Base-by-base conservation (phyloP, 805 yeast genomes). In the Scheffersomyces lignosus region DNA sequence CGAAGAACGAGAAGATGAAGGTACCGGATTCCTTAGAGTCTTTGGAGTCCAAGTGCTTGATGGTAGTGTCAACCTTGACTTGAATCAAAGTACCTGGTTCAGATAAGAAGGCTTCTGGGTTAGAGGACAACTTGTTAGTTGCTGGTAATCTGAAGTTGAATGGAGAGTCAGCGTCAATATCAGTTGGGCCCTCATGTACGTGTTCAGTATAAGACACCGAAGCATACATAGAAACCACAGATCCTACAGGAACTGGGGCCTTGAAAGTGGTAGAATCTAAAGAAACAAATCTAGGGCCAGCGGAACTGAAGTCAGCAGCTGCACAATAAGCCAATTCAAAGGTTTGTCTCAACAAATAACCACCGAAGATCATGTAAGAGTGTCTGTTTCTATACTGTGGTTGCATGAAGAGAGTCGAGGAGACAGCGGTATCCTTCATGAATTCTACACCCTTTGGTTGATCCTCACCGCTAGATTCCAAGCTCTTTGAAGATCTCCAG, bases 301-400 rank as follows among this genome's bases (percentile, higher is more conserved):
- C 81, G 47, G 80, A 81, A 2, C 96, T 71, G 53, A 90, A 88
- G 1, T 95, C 86, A 4, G 96, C 96, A 5, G 96, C 88, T 13
- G 91, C 80, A 63, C 96, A 88, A 58, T 89, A 90, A 1, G 96
- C 97, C 52, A 90, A 76, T 60, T 90, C 98, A 58, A 90, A 90
- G 2, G 96, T 80, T 64, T 89, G 96, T 61, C 96, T 80, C 71
- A 90, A 76, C 54, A 90, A 68, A 54, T 90, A 90, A 18, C 98
- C 98, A 51, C 98, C 98, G 61, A 90, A 90, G 31, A 90, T 87
- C 87, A 89, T 88, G 64, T 84, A 87, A 3, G 95, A 85, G 58
- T 90, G 96, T 58, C 96, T 78, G 69, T 90, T 90, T 64, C 97
- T 79, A 66, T 89, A 90, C 66, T 90, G 97, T 1, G 97, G 97